Base-by-base conservation (phyloP, 1,284 basidiomycete genomes). In the Rhodotorula sp. region DNA sequence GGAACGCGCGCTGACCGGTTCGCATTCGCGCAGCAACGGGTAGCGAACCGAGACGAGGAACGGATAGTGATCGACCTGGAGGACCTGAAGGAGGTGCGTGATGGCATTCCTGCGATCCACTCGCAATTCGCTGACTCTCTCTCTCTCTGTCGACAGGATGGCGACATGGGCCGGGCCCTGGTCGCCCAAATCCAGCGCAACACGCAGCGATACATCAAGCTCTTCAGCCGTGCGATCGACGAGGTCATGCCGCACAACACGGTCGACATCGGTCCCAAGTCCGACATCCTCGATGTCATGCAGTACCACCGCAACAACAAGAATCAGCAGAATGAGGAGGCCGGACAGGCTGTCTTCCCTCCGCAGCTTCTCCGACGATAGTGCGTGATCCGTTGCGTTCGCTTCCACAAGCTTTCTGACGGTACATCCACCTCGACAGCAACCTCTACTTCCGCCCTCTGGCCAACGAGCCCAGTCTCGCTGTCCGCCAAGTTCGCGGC, bases 401-500 rank as follows among this genome's bases (percentile, higher is more conserved):
- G 20, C 5, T 24, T 28, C n/a, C 22, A 2, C 15, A 13, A 30
- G 50, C 24, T 9, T 46, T n/a, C 50, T 55, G 44, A 18, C 24
- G 2, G 34, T 56, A 30, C 28, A 22, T n/a, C n/a, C 34, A 46
- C 31, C 24, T n/a, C 40, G 46, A 44, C 77, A 95, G 93, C 81
- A 94, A 94, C 79, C 85, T 99, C 18, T 99, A 94, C 82, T 94
- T 99, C 82, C 87, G 88, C 67, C 93, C 95, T 40, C 84, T 92
- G 50, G 85, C 85, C 55, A 87, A 85, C 31, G 73, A 88, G 89
- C 73, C 80, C 86, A 77, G 79, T 37, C 85, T 97, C 79, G 94
- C 95, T 34, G 96, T 99, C 22, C 89, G 96, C 53, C 87, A 93
- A 57, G 92, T 99, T 47, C 89, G 88, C 70, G 92, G 94, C 30